Evolutionary conservation across 169 alveolate species (phyloP).

Genomic region (Neospora caninum): DNA sequence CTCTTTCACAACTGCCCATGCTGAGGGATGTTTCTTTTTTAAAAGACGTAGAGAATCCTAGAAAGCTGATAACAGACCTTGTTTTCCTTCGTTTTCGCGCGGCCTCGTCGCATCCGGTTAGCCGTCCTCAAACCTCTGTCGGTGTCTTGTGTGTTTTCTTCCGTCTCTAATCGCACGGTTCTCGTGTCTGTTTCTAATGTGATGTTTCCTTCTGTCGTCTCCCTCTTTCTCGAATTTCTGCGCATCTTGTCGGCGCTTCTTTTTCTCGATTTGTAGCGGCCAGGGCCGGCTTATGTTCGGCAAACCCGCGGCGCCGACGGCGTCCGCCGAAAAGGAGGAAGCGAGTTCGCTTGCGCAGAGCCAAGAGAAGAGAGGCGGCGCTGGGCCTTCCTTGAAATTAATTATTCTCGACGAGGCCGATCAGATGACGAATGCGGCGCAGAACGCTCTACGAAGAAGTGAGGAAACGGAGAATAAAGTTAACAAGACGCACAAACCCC

Average conservation of each 20-base stretch:
- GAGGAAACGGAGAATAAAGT: not conserved
- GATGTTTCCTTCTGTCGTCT: not conserved
- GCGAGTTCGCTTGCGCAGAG: not conserved
- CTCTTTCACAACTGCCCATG: too few species aligned
- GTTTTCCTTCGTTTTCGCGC: too few species aligned
- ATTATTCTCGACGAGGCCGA: conserved; percentile 98
- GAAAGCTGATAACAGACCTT: too few species aligned
- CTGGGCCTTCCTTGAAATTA: conserved; percentile 78
- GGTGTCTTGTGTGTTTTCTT: too few species aligned
- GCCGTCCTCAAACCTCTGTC: too few species aligned
- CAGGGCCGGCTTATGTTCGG: too few species aligned
- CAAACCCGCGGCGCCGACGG: conserved; percentile 5
- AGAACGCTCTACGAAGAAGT: conserved; percentile 96
- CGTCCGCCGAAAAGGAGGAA: not conserved
- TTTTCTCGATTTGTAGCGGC: not conserved
- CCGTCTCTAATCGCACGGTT: too few species aligned
- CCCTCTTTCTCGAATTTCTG: not conserved
- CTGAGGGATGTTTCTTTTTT: too few species aligned
- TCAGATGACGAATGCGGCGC: conserved; percentile 97
- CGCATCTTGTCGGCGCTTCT: too few species aligned
- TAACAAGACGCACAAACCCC: not conserved
- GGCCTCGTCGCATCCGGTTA: too few species aligned
- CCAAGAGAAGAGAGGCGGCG: not conserved
- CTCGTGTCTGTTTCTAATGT: too few species aligned
- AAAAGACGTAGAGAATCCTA: too few species aligned